Percentiles rank a stretch among this genome's conserved stretches.
Evolutionary conservation across 176 grass and related monocot genomes (phyloP).

Genomic region (Echinochloa phyllopogon): DNA sequence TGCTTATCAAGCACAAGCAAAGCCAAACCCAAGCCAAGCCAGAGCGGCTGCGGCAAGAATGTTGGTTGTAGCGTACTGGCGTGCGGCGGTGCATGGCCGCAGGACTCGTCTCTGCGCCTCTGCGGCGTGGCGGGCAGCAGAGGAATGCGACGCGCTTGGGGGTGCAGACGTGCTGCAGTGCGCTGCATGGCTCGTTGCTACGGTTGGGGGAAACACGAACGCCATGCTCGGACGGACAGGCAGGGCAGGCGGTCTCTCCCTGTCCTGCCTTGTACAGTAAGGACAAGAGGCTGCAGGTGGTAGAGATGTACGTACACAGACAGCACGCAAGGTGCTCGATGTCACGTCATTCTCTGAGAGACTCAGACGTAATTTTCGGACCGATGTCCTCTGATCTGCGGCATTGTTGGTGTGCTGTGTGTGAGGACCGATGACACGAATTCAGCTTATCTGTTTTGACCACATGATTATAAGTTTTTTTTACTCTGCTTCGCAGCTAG

Average conservation of each 20-base stretch:
- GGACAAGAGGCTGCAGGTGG: not conserved
- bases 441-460: too few relatives aligned
- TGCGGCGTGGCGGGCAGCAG: not conserved
- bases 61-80: constrained; percentile 19
- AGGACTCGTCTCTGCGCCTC: not conserved
- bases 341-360: too few relatives aligned
- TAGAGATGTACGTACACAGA: too few relatives aligned
- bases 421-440: too few relatives aligned
- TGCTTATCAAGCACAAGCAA: not conserved
- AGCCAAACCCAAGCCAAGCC: not conserved
- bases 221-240: not conserved
- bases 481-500: too few relatives aligned
- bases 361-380: too few relatives aligned
- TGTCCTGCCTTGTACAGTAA: not conserved
- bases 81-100: constrained; percentile 3
- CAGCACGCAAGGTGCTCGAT: too few relatives aligned
- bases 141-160: not conserved
- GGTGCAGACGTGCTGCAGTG: not conserved
- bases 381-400: too few relatives aligned
- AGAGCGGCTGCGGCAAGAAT: not conserved
- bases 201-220: not conserved
- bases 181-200: not conserved
- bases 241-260: too few relatives aligned
- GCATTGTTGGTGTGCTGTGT: too few relatives aligned
- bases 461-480: too few relatives aligned